Evolutionary conservation across 306 rosid genomes (phyloP).

Genomic region (Quercus aquifolioides): DNA sequence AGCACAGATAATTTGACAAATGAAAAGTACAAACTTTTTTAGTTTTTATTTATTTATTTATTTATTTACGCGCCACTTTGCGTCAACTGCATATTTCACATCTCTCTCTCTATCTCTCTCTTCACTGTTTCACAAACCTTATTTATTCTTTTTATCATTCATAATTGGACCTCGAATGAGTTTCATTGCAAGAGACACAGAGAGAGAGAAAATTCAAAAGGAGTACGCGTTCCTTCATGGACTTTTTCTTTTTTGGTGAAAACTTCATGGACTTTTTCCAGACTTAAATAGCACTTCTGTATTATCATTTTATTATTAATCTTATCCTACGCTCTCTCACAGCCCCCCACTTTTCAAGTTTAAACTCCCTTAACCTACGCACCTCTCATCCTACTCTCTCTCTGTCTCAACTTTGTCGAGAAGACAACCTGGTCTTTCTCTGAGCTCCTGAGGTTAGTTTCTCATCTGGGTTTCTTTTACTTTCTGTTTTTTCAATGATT

Average conservation of each 20-base stretch:
- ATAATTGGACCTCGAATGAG: too few species aligned
- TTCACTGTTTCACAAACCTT: too few species aligned
- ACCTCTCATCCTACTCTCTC: neutral
- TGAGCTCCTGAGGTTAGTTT: slow-evolving; percentile 39
- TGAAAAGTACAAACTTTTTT: neutral
- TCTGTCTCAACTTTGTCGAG: neutral
- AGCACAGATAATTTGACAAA: too few species aligned
- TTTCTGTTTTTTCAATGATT: neutral
- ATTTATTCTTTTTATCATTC: neutral
- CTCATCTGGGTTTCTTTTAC: slow-evolving; percentile 19
- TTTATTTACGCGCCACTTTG: neutral
- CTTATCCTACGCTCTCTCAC: neutral
- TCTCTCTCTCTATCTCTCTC: neutral
- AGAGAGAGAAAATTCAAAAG: slow-evolving; percentile 9
- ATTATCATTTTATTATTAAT: neutral
- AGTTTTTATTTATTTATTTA: neutral
- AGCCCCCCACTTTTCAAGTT: neutral
- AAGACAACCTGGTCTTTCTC: neutral
- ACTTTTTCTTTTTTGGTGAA: neutral
- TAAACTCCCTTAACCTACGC: neutral
- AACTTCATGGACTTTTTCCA: neutral
- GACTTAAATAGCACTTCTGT: neutral
- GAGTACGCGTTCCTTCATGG: neutral
- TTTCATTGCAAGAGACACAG: too few species aligned
- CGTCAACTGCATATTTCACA: neutral